phyloP scores from a whole-genome alignment of 441 rosid species.

The Populus trichocarpa region DNA sequence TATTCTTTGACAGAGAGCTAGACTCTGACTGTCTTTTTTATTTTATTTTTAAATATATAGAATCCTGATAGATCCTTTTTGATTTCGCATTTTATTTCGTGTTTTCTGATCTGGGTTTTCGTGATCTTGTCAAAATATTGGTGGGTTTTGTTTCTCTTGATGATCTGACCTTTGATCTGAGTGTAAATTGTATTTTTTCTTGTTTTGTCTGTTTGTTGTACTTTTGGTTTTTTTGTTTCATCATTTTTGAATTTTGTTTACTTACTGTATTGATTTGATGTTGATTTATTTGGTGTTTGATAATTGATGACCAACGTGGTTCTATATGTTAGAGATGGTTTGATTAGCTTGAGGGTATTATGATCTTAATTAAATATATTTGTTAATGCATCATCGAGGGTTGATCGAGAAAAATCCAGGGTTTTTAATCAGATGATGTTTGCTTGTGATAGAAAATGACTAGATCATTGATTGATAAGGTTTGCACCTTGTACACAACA shows the following conservation, averaged over 20 bases:
- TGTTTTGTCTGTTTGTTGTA: slow-evolving; percentile 13
- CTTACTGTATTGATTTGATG: slow-evolving; percentile 11
- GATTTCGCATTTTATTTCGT: slow-evolving; percentile 6
- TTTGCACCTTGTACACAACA: background rate
- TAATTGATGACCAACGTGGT: background rate
- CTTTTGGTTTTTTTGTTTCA: background rate
- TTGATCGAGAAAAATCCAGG: background rate
- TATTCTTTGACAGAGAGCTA: background rate
- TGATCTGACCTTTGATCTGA: slow-evolving; percentile 34
- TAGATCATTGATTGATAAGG: slow-evolving; percentile 12
- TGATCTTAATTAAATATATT: background rate
- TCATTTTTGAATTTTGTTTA: slow-evolving; percentile 4
- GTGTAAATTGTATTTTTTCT: background rate
- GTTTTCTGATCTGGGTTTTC: slow-evolving; percentile 26
- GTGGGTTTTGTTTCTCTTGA: slow-evolving; percentile 17
- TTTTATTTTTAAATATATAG: background rate
- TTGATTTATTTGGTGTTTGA: background rate
- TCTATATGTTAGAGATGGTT: background rate
- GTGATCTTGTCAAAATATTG: slow-evolving; percentile 13
- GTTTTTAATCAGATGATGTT: background rate
- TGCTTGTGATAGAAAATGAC: slow-evolving; percentile 14
- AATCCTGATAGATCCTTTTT: slow-evolving; percentile 26
- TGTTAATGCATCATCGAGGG: background rate
- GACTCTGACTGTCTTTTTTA: background rate
- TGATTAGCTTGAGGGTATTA: background rate